phyloP scores from a whole-genome alignment of 352 stramenopile species.

The Globisporangium okanoganense region DNA sequence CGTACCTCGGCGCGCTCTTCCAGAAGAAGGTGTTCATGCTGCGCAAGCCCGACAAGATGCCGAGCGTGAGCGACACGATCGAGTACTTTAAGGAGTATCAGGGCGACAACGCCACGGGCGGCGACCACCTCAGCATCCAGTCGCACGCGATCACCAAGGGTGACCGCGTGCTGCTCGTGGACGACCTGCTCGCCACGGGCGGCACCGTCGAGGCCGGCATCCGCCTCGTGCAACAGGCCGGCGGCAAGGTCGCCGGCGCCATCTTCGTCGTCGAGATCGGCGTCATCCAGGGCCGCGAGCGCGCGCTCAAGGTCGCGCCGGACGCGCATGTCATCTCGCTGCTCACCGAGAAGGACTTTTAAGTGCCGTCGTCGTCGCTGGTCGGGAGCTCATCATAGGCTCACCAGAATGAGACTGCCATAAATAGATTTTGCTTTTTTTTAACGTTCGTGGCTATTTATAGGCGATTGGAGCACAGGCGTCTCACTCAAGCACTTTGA shows the following conservation, averaged over 20 bases:
- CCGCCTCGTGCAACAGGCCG: slow-evolving; percentile 84
- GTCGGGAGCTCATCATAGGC: background rate
- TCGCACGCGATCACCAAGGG: slow-evolving; percentile 66
- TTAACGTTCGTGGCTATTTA: background rate
- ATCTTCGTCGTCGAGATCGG: slow-evolving; percentile 95
- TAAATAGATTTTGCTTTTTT: background rate
- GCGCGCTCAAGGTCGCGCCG: slow-evolving; percentile 36
- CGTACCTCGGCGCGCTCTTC: slow-evolving; percentile 92
- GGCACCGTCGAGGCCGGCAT: slow-evolving; percentile 90
- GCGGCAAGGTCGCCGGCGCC: slow-evolving; percentile 86
- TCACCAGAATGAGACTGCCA: background rate
- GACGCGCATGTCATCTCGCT: slow-evolving; percentile 55
- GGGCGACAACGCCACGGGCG: slow-evolving; percentile 79
- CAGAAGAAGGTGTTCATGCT: slow-evolving; percentile 99
- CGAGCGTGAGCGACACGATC: slow-evolving; percentile 88
- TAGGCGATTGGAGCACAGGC: background rate
- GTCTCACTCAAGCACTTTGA: background rate
- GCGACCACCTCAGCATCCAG: slow-evolving; percentile 88
- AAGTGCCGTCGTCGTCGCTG: slow-evolving; percentile 5
- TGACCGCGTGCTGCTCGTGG: slow-evolving; percentile 93
- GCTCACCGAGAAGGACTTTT: slow-evolving; percentile 70
- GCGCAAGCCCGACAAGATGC: slow-evolving; percentile 97
- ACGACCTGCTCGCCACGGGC: slow-evolving; percentile 97
- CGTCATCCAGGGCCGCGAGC: slow-evolving; percentile 49
- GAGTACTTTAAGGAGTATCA: slow-evolving; percentile 94